phyloP scores from a whole-genome alignment of 177 flowering plant genomes.

The Vitis hybrid region DNA sequence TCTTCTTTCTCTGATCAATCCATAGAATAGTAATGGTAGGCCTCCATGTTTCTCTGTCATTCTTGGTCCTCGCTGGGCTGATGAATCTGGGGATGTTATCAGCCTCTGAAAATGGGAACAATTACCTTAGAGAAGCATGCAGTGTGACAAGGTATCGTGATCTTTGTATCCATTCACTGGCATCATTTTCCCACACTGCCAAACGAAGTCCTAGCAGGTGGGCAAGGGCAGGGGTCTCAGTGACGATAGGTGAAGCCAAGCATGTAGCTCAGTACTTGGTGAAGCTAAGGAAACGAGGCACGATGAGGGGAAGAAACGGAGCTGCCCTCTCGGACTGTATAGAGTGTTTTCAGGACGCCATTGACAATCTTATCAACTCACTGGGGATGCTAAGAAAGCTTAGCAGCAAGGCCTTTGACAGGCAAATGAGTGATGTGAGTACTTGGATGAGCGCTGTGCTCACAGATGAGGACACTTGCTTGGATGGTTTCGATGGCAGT shows the following conservation, averaged over 20 bases:
- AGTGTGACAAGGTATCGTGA: conserved; percentile 59
- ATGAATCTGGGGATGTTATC: background rate
- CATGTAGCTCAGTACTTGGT: conserved; percentile 23
- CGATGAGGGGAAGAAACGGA: conserved; percentile 16
- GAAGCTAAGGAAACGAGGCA: conserved; percentile 12
- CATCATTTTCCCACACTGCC: conserved; percentile 49
- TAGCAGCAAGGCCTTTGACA: conserved; percentile 26
- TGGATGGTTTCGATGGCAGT: conserved; percentile 57
- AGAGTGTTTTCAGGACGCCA: conserved; percentile 50
- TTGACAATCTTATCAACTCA: conserved; percentile 52
- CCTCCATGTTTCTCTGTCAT: background rate
- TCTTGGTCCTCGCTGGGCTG: conserved; percentile 3
- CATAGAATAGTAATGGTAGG: conserved; percentile 1
- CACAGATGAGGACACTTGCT: conserved; percentile 66
- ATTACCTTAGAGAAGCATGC: conserved; percentile 62
- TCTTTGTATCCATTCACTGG: conserved; percentile 59
- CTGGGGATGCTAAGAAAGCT: conserved; percentile 53
- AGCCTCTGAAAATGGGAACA: conserved; percentile 11
- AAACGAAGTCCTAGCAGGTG: conserved; percentile 51
- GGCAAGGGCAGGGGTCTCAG: conserved; percentile 82
- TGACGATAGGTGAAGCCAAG: conserved; percentile 54
- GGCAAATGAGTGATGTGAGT: conserved; percentile 49
- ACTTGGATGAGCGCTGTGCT: conserved; percentile 81
- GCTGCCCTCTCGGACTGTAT: conserved; percentile 59
- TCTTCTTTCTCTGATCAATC: background rate